Evolutionary conservation across 2,329 filamentous ascomycete genomes (phyloP).

Genomic region (Sporothrix inflata): DNA sequence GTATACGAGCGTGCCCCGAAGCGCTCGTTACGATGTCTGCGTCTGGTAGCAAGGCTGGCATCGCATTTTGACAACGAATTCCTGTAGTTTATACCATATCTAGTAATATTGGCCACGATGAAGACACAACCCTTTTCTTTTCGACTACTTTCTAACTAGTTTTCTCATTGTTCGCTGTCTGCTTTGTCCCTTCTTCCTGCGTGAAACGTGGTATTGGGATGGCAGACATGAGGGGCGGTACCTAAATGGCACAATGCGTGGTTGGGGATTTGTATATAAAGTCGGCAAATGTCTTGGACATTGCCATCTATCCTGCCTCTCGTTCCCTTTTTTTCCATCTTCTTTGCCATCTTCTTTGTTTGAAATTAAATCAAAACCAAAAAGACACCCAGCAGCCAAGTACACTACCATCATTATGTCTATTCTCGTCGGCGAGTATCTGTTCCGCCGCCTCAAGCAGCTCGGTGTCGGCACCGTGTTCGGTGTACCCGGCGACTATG

Average conservation of each 20-base stretch:
- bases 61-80: no score
- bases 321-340: neutral
- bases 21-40: neutral
- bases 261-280: no score
- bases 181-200: no score
- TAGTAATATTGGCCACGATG: no score
- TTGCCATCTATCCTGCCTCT: no score
- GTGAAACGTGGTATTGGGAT: no score
- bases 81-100: no score
- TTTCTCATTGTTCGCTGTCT: no score
- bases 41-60: neutral
- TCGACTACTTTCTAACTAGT: no score
- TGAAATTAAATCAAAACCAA: neutral
- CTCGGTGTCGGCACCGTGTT: constrained; percentile 68
- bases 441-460: constrained; percentile 66
- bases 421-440: constrained; percentile 51
- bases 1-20: neutral
- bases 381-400: neutral
- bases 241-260: no score
- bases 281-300: no score
- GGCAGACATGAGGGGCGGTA: no score
- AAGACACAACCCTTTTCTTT: neutral
- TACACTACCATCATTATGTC: neutral
- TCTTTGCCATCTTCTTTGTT: neutral
- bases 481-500: constrained; percentile 74